Percentiles rank a stretch among this genome's conserved stretches.
These are phyloP conservation scores for Cutaneotrichosporon spelunceum DNA, from an alignment of 1,284 basidiomycete genomes.

Conservation along the genomic window DNA sequence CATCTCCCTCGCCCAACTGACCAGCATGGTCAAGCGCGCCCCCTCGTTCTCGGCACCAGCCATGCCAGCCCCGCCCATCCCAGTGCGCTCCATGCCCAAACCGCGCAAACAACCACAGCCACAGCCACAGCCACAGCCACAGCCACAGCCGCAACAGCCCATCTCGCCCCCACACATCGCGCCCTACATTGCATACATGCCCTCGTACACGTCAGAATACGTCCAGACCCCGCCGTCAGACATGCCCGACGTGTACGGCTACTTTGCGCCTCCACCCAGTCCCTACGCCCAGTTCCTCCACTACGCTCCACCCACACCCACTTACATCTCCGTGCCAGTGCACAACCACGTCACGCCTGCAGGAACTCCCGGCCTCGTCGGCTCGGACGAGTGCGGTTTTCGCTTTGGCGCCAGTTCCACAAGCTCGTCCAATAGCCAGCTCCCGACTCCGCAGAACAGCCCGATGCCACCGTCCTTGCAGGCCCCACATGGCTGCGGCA, in stretches of 20 bases:
- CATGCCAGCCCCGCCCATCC: background rate
- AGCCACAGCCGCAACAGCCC: background rate
- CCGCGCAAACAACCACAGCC: background rate
- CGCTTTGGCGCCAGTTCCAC: background rate
- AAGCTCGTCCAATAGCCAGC: background rate
- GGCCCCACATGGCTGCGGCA: background rate
- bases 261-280: background rate
- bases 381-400: background rate
- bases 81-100: background rate
- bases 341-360: constrained; percentile 9
- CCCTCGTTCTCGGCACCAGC: constrained; percentile 60
- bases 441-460: background rate
- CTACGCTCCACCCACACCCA: background rate
- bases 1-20: constrained; percentile 62
- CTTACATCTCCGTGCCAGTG: background rate
- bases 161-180: background rate
- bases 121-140: background rate
- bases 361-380: constrained; percentile 13
- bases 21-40: constrained; percentile 59
- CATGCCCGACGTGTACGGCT: background rate
- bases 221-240: background rate
- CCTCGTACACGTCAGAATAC: background rate
- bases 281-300: constrained; percentile 5
- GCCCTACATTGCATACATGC: background rate
- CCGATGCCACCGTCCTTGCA: background rate